Conservation (phyloP, 2,329 filamentous ascomycete species). For the Apiospora marii region DNA sequence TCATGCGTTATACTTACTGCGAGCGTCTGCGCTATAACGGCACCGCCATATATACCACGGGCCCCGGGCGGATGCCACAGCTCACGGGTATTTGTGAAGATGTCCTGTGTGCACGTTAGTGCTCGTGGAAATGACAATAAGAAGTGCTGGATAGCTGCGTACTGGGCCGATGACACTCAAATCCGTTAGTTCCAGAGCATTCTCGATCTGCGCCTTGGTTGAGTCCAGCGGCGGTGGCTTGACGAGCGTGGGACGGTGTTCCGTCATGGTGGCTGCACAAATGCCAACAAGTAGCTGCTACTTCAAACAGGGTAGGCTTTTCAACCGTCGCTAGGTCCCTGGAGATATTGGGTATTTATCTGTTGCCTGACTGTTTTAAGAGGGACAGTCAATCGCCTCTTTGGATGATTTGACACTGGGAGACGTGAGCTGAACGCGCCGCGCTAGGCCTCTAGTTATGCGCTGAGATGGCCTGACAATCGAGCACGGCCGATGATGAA, state of each 20-base stretch:
- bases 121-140: not conserved
- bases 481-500: not conserved
- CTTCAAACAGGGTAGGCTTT: not conserved
- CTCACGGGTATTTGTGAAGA: slow-evolving; percentile 93
- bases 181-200: slow-evolving; percentile 85
- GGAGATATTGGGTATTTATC: not conserved
- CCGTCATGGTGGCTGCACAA: slow-evolving; percentile 36
- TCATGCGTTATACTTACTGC: slow-evolving; percentile 35
- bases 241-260: slow-evolving; percentile 65
- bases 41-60: slow-evolving; percentile 91
- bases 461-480: not conserved
- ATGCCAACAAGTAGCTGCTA: not conserved
- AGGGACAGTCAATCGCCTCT: not conserved
- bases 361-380: not conserved
- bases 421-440: slow-evolving; percentile 1
- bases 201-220: slow-evolving; percentile 83
- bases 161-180: slow-evolving; percentile 78
- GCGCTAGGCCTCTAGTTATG: not conserved
- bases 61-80: slow-evolving; percentile 93
- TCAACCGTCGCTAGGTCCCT: not conserved
- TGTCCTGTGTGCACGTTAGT: slow-evolving; percentile 62
- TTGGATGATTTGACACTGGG: not conserved
- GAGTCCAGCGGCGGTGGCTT: slow-evolving; percentile 76
- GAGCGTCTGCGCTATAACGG: slow-evolving; percentile 82
- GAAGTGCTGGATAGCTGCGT: slow-evolving; percentile 43